These are phyloP conservation scores for Tympanopsis confertula DNA, from an alignment of 2,329 filamentous ascomycete genomes.

Conservation along the genomic window DNA sequence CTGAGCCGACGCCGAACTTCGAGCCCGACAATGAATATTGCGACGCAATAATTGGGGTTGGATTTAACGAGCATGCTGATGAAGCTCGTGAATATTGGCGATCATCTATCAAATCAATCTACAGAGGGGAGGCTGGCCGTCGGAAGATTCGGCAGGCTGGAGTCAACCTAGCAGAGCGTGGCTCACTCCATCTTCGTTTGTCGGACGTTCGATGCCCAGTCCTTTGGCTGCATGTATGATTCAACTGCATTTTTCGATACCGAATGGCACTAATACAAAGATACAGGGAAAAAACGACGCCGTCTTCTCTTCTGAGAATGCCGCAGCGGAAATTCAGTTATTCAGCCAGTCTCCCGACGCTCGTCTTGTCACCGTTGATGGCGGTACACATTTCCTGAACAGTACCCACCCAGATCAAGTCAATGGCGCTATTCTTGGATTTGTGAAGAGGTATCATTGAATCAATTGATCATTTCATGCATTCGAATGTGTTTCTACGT, in stretches of 20 bases:
- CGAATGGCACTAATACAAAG: slow-evolving; percentile 4
- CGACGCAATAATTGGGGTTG: slow-evolving; percentile 29
- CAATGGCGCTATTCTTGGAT: slow-evolving; percentile 10
- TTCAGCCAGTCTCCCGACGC: slow-evolving; percentile 30
- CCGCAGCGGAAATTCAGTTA: slow-evolving; percentile 31
- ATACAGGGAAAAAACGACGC: slow-evolving; percentile 23
- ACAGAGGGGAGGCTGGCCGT: slow-evolving; percentile 34
- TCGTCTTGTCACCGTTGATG: slow-evolving; percentile 27
- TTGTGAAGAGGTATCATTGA: slow-evolving; percentile 1
- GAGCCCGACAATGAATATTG: slow-evolving; percentile 25
- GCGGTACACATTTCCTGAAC: slow-evolving; percentile 35
- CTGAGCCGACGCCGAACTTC: slow-evolving; percentile 25
- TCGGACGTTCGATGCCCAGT: slow-evolving; percentile 36
- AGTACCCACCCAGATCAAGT: slow-evolving; percentile 31
- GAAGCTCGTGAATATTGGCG: slow-evolving; percentile 28
- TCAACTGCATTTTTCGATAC: not conserved
- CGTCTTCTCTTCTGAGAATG: slow-evolving; percentile 27
- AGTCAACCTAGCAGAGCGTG: slow-evolving; percentile 32
- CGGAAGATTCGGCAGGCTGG: slow-evolving; percentile 32
- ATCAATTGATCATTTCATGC: too few relatives aligned
- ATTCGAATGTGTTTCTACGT: too few relatives aligned
- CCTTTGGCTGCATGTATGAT: slow-evolving; percentile 30
- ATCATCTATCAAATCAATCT: slow-evolving; percentile 28
- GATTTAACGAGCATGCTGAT: slow-evolving; percentile 26
- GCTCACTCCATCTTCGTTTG: slow-evolving; percentile 30